Percentiles rank a stretch among this genome's conserved stretches.
phyloP scores from a whole-genome alignment of 2,329 filamentous ascomycete genomes.

The Stagonosporopsis cucurbitacearum region DNA sequence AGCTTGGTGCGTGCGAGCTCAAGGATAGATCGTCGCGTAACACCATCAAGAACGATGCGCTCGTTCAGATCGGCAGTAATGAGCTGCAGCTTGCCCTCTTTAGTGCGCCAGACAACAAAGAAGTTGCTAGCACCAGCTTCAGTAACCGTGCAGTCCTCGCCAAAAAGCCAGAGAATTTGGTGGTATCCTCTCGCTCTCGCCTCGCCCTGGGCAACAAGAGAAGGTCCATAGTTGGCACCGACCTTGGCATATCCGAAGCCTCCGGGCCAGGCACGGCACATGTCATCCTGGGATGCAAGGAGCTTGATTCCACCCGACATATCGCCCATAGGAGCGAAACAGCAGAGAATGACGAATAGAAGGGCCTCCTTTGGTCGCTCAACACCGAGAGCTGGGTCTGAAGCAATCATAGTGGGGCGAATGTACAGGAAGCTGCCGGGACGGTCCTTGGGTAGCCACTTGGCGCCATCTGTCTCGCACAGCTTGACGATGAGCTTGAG shows the following conservation, averaged over 20 bases:
- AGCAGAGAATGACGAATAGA: constrained; percentile 76
- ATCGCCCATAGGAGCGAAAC: constrained; percentile 55
- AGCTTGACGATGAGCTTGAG: constrained; percentile 76
- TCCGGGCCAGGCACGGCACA: constrained; percentile 89
- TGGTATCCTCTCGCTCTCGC: constrained; percentile 77
- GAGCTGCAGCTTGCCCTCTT: constrained; percentile 70
- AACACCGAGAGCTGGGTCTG: constrained; percentile 79
- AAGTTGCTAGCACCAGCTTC: constrained; percentile 94
- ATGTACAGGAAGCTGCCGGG: constrained; percentile 81
- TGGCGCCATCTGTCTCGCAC: constrained; percentile 73
- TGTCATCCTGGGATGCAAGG: constrained; percentile 79
- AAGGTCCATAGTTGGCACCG: constrained; percentile 91
- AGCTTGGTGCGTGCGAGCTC: constrained; percentile 73
- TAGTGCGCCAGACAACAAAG: constrained; percentile 79
- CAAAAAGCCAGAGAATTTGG: constrained; percentile 95
- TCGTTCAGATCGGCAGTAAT: constrained; percentile 85
- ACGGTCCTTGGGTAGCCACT: constrained; percentile 77
- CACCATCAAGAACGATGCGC: constrained; percentile 83
- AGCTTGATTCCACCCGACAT: constrained; percentile 64
- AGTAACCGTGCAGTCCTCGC: constrained; percentile 76
- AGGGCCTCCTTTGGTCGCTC: constrained; percentile 81
- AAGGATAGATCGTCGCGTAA: constrained; percentile 82
- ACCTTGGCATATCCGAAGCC: constrained; percentile 93
- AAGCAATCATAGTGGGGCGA: constrained; percentile 85
- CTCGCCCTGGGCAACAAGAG: constrained; percentile 77